phyloP scores from a whole-genome alignment of 2,329 filamentous ascomycete genomes.

The Aphanoascus verrucosus region DNA sequence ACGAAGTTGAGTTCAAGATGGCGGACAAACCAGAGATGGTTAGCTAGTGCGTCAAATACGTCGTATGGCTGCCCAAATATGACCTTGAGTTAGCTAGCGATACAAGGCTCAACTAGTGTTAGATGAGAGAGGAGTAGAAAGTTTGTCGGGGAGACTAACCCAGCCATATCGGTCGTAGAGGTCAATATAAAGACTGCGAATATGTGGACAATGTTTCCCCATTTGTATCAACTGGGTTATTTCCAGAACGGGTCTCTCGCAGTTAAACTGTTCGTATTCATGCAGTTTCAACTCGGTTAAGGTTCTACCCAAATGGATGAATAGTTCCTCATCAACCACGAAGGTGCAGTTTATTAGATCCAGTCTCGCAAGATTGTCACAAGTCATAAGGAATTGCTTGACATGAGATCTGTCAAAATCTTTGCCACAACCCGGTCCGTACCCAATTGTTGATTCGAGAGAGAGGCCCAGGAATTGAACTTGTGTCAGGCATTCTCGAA shows the following conservation, averaged over 20 bases:
- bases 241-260: not conserved
- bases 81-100: not conserved
- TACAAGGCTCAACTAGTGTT: not conserved
- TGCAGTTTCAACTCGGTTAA: not conserved
- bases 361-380: not conserved
- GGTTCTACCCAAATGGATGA: not conserved
- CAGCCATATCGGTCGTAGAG: not conserved
- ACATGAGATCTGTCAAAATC: not conserved
- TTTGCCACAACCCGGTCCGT: not conserved
- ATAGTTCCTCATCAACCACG: not conserved
- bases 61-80: too few relatives aligned
- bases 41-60: not conserved
- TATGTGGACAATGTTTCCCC: not conserved
- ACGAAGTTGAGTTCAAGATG: not conserved
- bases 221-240: not conserved
- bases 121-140: not conserved
- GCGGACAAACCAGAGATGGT: constrained; percentile 3
- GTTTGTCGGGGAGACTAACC: not conserved
- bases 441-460: not conserved
- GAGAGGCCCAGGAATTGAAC: not conserved
- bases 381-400: not conserved
- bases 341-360: not conserved
- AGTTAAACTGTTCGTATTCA: not conserved
- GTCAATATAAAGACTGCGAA: not conserved
- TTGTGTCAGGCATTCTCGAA: not conserved